These are phyloP conservation scores for Abrus pulchellus DNA, from an alignment of 306 rosid species.

Conservation along the genomic window DNA sequence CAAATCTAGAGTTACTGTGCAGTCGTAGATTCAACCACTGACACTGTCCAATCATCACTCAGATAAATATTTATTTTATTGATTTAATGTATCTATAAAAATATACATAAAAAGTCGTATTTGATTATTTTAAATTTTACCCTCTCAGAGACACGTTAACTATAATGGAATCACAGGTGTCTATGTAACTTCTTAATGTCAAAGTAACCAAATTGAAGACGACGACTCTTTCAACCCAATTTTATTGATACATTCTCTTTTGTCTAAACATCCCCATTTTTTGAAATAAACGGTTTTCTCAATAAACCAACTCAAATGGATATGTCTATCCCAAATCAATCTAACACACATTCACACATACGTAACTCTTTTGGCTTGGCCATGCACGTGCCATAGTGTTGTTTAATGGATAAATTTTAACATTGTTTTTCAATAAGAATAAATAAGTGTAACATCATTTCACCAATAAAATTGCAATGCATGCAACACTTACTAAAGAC, in stretches of 20 bases:
- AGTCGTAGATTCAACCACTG: constrained; percentile 1
- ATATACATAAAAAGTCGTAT: no score
- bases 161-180: no score
- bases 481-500: background rate
- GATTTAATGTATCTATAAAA: no score
- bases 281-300: background rate
- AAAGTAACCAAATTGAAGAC: background rate
- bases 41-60: constrained; percentile 34
- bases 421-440: no score
- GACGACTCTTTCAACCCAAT: background rate
- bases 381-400: no score
- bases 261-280: constrained; percentile 9
- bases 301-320: background rate
- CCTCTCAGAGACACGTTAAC: no score
- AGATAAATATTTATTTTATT: background rate
- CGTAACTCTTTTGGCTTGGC: no score
- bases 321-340: background rate
- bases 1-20: constrained; percentile 8
- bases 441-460: no score
- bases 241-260: background rate
- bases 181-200: background rate
- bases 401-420: no score
- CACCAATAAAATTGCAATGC: background rate
- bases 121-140: no score
- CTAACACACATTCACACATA: no score